Conservation (phyloP, 2,329 filamentous ascomycete genomes). For the Arthrobotrys megalospora region DNA sequence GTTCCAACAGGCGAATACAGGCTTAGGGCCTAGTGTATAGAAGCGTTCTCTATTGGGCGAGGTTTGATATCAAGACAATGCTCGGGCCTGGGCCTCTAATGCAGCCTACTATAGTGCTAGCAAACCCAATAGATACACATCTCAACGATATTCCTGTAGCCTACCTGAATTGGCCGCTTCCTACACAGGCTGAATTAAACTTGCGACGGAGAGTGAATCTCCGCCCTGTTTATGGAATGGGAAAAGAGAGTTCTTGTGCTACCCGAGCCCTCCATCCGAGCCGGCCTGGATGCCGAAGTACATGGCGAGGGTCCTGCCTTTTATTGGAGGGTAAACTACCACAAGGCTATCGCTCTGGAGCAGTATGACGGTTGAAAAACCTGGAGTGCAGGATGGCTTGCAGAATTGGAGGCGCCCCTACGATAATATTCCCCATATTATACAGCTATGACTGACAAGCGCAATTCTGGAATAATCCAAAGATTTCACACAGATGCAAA, state of each 20-base stretch:
- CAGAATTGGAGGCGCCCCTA: slow-evolving; percentile 23
- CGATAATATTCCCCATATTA: slow-evolving; percentile 18
- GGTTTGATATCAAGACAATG: not conserved
- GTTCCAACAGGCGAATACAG: slow-evolving; percentile 22
- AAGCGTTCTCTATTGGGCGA: not conserved
- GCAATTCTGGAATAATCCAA: slow-evolving; percentile 25
- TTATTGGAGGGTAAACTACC: slow-evolving; percentile 40
- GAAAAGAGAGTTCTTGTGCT: not conserved
- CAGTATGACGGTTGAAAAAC: slow-evolving; percentile 14
- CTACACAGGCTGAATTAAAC: slow-evolving; percentile 13
- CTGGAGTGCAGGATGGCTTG: slow-evolving; percentile 56
- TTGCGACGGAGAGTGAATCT: not conserved
- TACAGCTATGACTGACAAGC: not conserved
- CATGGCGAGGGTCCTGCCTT: slow-evolving; percentile 1
- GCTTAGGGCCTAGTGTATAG: not conserved
- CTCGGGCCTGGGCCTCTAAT: not conserved
- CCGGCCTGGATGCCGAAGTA: slow-evolving; percentile 12
- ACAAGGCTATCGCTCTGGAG: not conserved
- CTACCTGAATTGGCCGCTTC: not conserved
- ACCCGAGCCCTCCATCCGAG: slow-evolving; percentile 19
- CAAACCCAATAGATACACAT: too few relatives aligned
- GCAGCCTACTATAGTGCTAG: not conserved
- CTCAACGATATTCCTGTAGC: not conserved
- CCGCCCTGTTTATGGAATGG: not conserved
- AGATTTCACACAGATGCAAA: slow-evolving; percentile 2